Evolutionary conservation across 176 grass and related monocot species (phyloP).

Genomic region (Musa acuminata): DNA sequence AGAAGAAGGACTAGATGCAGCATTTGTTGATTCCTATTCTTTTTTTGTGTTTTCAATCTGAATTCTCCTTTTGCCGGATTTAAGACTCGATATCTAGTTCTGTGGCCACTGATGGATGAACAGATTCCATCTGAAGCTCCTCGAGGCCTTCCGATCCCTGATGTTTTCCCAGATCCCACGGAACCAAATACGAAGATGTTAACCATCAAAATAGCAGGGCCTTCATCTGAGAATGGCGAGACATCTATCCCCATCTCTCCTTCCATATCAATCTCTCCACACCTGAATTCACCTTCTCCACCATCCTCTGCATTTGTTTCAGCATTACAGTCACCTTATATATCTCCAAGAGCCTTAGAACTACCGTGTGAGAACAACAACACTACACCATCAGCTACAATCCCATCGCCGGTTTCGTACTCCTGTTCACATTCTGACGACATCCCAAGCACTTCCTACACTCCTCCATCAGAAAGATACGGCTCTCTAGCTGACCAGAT

Average conservation of each 20-base stretch:
- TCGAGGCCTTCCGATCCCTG: slow-evolving; percentile 37
- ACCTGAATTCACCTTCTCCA: slow-evolving; percentile 87
- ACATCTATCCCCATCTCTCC: slow-evolving; percentile 70
- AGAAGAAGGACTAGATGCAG: background rate
- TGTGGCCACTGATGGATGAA: slow-evolving; percentile 63
- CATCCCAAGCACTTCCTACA: slow-evolving; percentile 71
- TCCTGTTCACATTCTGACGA: slow-evolving; percentile 67
- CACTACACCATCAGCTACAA: background rate
- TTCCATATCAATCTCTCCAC: slow-evolving; percentile 71
- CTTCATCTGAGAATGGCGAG: slow-evolving; percentile 32
- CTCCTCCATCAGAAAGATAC: slow-evolving; percentile 68
- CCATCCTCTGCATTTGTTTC: slow-evolving; percentile 92
- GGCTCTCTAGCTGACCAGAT: slow-evolving; percentile 46
- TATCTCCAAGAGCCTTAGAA: slow-evolving; percentile 63
- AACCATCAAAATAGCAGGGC: slow-evolving; percentile 54
- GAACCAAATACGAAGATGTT: slow-evolving; percentile 51
- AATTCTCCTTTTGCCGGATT: background rate
- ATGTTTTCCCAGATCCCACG: slow-evolving; percentile 21
- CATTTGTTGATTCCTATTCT: background rate
- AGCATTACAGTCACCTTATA: slow-evolving; percentile 96
- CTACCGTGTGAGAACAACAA: slow-evolving; percentile 19
- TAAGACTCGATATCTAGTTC: background rate
- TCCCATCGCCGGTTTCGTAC: slow-evolving; percentile 48
- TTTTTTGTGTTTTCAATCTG: background rate
- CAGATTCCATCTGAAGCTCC: slow-evolving; percentile 17